These are phyloP conservation scores for Closterium sp. DNA, from an alignment of 139 green algal species.

Conservation along the genomic window DNA sequence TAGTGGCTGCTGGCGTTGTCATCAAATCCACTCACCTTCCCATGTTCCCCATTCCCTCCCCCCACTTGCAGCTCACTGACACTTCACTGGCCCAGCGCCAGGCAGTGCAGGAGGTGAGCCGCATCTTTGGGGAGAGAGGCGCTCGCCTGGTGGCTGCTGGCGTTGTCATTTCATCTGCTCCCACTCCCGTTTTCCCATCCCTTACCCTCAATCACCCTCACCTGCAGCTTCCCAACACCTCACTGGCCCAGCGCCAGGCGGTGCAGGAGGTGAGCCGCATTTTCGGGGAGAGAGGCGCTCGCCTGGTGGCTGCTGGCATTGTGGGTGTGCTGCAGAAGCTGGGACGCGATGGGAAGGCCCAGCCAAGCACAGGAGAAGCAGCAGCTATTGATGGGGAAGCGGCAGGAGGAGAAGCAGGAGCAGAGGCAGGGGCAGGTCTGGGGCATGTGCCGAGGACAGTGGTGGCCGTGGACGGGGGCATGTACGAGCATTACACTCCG, in stretches of 20 bases:
- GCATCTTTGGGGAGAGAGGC: conserved; percentile 4
- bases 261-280: conserved; percentile 6
- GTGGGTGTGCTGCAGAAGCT: conserved; percentile 42
- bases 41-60: no score
- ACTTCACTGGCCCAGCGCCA: background rate
- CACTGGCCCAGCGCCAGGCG: background rate
- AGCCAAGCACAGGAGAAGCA: background rate
- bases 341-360: conserved; percentile 6
- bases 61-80: background rate
- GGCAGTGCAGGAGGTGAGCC: background rate
- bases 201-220: no score
- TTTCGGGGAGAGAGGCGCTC: background rate
- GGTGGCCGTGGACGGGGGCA: conserved; percentile 30
- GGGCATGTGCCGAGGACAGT: background rate
- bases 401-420: no score
- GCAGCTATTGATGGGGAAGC: no score
- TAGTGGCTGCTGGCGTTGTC: background rate
- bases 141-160: conserved; percentile 16
- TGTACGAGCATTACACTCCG: conserved; percentile 32
- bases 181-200: no score
- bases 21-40: no score
- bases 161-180: no score
- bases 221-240: background rate
- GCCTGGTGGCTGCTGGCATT: conserved; percentile 19
- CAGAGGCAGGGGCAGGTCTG: no score